Percentiles rank a stretch among this genome's conserved stretches.
phyloP scores from a whole-genome alignment of 2,329 filamentous ascomycete genomes.

The Pyricularia grisea region DNA sequence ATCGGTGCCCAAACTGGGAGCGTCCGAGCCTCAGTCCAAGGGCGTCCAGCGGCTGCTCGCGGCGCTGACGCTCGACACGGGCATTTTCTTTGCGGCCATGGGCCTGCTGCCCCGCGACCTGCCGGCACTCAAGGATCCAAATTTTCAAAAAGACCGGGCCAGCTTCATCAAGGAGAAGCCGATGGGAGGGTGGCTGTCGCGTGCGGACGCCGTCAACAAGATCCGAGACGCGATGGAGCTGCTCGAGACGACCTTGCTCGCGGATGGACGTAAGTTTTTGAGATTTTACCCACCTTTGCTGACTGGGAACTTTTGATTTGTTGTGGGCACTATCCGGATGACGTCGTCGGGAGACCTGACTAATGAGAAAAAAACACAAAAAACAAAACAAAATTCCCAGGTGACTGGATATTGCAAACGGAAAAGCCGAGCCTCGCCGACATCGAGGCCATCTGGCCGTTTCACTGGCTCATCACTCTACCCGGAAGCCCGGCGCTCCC shows the following conservation, averaged over 20 bases:
- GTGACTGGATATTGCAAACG: slow-evolving; percentile 49
- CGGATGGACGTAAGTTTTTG: slow-evolving; percentile 41
- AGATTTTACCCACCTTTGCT: neutral
- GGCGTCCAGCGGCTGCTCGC: slow-evolving; percentile 47
- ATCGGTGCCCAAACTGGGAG: slow-evolving; percentile 21
- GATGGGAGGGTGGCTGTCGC: slow-evolving; percentile 16
- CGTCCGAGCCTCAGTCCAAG: slow-evolving; percentile 24
- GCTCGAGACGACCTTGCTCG: slow-evolving; percentile 53
- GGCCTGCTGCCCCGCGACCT: slow-evolving; percentile 47
- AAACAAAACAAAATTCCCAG: neutral
- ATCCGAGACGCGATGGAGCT: slow-evolving; percentile 44
- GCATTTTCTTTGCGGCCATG: slow-evolving; percentile 43
- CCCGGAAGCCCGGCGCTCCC: slow-evolving; percentile 42
- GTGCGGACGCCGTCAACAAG: slow-evolving; percentile 47
- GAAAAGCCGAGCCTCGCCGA: slow-evolving; percentile 48
- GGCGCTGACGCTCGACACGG: slow-evolving; percentile 43
- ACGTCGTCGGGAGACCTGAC: neutral
- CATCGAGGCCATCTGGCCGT: slow-evolving; percentile 59
- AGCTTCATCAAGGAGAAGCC: slow-evolving; percentile 21
- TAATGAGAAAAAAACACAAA: neutral
- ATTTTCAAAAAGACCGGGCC: slow-evolving; percentile 48
- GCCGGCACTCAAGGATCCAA: slow-evolving; percentile 44
- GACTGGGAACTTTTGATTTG: neutral
- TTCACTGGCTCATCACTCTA: slow-evolving; percentile 54
- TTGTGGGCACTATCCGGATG: no score